Evolutionary conservation across 768 basidiomycete genomes (phyloP).

Genomic region (Mycena rebaudengoi): DNA sequence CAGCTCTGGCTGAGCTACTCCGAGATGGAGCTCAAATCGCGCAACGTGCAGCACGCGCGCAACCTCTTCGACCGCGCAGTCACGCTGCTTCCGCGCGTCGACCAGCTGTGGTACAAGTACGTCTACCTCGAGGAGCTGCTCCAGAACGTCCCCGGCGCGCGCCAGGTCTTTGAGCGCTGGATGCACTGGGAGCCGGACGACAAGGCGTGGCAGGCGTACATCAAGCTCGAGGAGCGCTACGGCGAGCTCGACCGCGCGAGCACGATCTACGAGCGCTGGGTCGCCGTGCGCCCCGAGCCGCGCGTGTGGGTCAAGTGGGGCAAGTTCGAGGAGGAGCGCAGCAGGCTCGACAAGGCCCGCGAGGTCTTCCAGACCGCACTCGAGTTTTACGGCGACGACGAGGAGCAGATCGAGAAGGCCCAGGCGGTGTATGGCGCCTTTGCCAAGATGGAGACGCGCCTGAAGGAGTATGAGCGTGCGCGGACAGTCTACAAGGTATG

Average conservation of each 20-base stretch:
- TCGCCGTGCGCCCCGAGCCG: constrained; percentile 57
- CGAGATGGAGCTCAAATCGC: constrained; percentile 97
- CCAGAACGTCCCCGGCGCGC: constrained; percentile 94
- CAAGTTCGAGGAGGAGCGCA: constrained; percentile 28
- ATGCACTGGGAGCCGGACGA: constrained; percentile 99
- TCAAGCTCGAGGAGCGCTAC: constrained; percentile 97
- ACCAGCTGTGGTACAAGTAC: constrained; percentile 99
- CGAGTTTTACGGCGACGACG: constrained; percentile 90
- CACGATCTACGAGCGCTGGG: constrained; percentile 91
- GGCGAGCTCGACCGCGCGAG: constrained; percentile 92
- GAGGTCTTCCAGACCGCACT: constrained; percentile 92
- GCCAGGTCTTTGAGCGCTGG: constrained; percentile 99
- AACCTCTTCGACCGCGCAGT: constrained; percentile 98
- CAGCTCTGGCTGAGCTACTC: constrained; percentile 95
- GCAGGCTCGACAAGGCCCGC: constrained; percentile 69
- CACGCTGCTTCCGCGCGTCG: constrained; percentile 93
- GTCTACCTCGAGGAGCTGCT: constrained; percentile 98
- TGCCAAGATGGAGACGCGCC: constrained; percentile 95
- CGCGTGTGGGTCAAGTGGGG: constrained; percentile 31
- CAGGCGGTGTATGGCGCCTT: constrained; percentile 94
- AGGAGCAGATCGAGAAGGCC: constrained; percentile 94
- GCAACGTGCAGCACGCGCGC: constrained; percentile 96
- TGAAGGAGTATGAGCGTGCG: constrained; percentile 97
- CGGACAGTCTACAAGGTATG: constrained; percentile 95
- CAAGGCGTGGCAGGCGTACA: constrained; percentile 99